Percentiles rank a stretch among this genome's conserved stretches.
Conservation (phyloP, 805 yeast genomes). For the Ogataea dorogensis region DNA sequence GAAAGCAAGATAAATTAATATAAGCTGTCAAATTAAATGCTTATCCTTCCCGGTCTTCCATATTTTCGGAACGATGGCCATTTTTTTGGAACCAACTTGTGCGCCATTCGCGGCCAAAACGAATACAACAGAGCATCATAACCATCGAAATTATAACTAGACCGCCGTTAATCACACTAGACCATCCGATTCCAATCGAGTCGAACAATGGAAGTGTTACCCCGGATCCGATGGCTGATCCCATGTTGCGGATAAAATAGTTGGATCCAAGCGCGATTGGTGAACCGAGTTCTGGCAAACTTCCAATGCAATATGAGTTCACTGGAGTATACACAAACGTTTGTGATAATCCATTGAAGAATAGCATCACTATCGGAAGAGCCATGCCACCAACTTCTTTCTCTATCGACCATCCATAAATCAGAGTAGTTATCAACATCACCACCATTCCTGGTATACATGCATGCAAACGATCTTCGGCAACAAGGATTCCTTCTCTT, state of each 20-base stretch:
- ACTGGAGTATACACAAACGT: slow-evolving; percentile 48
- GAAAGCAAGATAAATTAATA: slow-evolving; percentile 7
- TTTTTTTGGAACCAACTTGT: slow-evolving; percentile 11
- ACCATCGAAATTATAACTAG: slow-evolving; percentile 6
- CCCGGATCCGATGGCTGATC: slow-evolving; percentile 50
- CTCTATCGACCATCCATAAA: slow-evolving; percentile 53
- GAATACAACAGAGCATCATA: slow-evolving; percentile 3
- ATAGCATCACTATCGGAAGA: slow-evolving; percentile 47
- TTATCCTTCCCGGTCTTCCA: slow-evolving; percentile 8
- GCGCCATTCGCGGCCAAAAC: slow-evolving; percentile 9
- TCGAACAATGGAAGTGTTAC: slow-evolving; percentile 44
- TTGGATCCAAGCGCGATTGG: slow-evolving; percentile 49
- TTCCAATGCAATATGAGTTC: slow-evolving; percentile 56
- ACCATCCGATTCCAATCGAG: slow-evolving; percentile 54
- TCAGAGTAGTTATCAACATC: slow-evolving; percentile 40
- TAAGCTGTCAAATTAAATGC: slow-evolving; percentile 8
- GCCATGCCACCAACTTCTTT: slow-evolving; percentile 50
- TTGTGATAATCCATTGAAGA: slow-evolving; percentile 47
- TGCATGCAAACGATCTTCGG: slow-evolving; percentile 49
- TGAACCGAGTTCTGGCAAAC: slow-evolving; percentile 51
- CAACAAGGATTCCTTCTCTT: slow-evolving; percentile 41
- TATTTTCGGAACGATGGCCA: slow-evolving; percentile 6
- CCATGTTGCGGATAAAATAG: slow-evolving; percentile 46
- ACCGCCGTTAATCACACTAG: slow-evolving; percentile 44
- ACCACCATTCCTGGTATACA: slow-evolving; percentile 38